Evolutionary conservation across 768 basidiomycete species (phyloP), one percentile per base, ranked within the genome.

Genomic region (Peribolospora baueri): DNA sequence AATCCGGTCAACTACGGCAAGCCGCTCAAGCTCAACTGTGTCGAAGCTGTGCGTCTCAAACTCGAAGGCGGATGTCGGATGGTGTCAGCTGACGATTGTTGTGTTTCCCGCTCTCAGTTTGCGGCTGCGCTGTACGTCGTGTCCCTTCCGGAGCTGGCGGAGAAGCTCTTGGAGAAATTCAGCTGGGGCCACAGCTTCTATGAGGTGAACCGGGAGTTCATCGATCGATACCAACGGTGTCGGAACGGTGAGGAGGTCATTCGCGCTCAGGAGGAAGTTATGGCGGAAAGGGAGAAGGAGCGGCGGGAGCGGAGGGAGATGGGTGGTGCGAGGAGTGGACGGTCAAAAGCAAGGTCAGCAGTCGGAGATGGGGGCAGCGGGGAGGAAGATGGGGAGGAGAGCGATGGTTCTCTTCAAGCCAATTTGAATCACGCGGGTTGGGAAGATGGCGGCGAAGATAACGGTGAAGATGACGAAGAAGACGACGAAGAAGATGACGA

Each of bases 1-100:
- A 98, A 98, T 66, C 88, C 91, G 0, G 87, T 87, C 7, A 98
- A 98, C 68, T 98, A 97, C 61, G 93, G 93, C 7, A 88, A 86
- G 66, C 93, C 93, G 0, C 95, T 88, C 87, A 73, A 81, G 51
- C 71, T 98, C 46, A 95, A 91, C 62, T 95, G 91, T 59, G 90
- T 84, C 39, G 88, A 91, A 67, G 84, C 85, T 25, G 25, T 25
- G 25, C 25, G 25, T 25, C 25, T 25, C 25, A 25, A 1, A 25
- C 25, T 25, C 25, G 25, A 25, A 25, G 25, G 25, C 25, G 25
- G 25, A 25, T 25, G 25, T 25, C 25, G 25, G 25, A 25, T 25
- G 25, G 25, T 25, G 25, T 25, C 25, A 25, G 25, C 25, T 25
- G 25, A 25, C 25, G 25, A 25, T 25, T 38, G 57, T 58, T 38